A percentile compares a stretch with the other conserved stretches of the same genome.
Conservation (phyloP, 148 eudicot species). For the Beta vulgaris region DNA sequence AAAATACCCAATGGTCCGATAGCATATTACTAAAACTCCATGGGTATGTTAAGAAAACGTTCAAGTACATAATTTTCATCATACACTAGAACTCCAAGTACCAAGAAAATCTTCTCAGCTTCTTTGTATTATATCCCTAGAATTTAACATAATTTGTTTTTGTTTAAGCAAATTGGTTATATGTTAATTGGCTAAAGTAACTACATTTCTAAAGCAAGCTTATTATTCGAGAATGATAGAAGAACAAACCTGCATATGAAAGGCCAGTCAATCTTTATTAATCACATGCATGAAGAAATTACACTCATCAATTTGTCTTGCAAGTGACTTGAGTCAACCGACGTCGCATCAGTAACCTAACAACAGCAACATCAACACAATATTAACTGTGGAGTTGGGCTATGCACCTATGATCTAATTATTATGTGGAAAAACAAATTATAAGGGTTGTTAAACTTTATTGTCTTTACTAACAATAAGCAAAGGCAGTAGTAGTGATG, state of each 20-base stretch:
- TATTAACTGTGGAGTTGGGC: too few relatives aligned
- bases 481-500: too few relatives aligned
- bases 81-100: too few relatives aligned
- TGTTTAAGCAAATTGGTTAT: background rate
- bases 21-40: too few relatives aligned
- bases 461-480: too few relatives aligned
- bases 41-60: too few relatives aligned
- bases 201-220: background rate
- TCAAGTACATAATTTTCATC: too few relatives aligned
- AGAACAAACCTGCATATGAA: slow-evolving; percentile 15
- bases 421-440: too few relatives aligned
- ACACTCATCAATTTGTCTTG: slow-evolving; percentile 17
- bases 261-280: background rate
- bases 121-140: background rate
- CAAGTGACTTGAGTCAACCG: slow-evolving; percentile 13
- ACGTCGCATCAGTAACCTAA: slow-evolving; percentile 22
- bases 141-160: background rate
- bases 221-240: background rate
- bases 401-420: too few relatives aligned
- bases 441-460: too few relatives aligned
- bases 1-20: too few relatives aligned
- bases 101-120: background rate
- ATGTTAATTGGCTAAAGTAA: background rate
- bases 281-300: slow-evolving; percentile 9
- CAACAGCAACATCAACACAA: background rate